Evolutionary conservation across 2,329 filamentous ascomycete genomes (phyloP), one percentile per base, ranked within the genome.

Genomic region (Cladosporium colombiae): DNA sequence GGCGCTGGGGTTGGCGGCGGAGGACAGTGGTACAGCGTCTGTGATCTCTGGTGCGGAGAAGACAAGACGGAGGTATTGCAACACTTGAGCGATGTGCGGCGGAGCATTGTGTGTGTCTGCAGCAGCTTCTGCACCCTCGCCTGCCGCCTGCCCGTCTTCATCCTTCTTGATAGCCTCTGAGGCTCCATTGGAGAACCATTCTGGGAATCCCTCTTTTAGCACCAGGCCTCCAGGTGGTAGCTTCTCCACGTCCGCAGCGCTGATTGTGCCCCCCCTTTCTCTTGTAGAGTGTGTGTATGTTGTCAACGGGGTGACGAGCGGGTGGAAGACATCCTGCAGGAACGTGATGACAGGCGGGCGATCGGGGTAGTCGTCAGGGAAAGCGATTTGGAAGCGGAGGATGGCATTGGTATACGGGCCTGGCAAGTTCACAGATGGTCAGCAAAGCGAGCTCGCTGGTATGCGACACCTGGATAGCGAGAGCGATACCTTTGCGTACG

Each of bases 281-380:
- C 90, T 89, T 68, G 91, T 93, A 50, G 92, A 91, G 81, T 96
- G 96, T 75, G 92, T 95, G 79, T 97, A 96, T 3, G 92, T 97
- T n/a, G 93, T 97, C 68, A 96, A 84, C 44, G 95, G 93, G 8
- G 93, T 93, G 70, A 98, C 89, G 50, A 99, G 84, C 21, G 94
- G 94, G 77, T 99, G 94, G 78, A 98, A 99, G 71, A 98, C 90
- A 76, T 98, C 94, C 71, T 92, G 96, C 55, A 88, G 86, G 78
- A 99, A 97, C 64, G 90, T 94, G 70, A 99, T 87, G 21, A 93
- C 83, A 11, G 95, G 95, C 60, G 94, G 91, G 23, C 91, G 81
- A 61, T 84, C 81, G 14, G 94, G 94, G 76, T 96, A 97, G 46
- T 85, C 84, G 67, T 90, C 84, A 40, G 93, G 91, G 73, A 98